Evolutionary conservation across 2,329 filamentous ascomycete genomes (phyloP), one percentile per base, ranked within the genome.

Genomic region (Colletotrichum tabaci): DNA sequence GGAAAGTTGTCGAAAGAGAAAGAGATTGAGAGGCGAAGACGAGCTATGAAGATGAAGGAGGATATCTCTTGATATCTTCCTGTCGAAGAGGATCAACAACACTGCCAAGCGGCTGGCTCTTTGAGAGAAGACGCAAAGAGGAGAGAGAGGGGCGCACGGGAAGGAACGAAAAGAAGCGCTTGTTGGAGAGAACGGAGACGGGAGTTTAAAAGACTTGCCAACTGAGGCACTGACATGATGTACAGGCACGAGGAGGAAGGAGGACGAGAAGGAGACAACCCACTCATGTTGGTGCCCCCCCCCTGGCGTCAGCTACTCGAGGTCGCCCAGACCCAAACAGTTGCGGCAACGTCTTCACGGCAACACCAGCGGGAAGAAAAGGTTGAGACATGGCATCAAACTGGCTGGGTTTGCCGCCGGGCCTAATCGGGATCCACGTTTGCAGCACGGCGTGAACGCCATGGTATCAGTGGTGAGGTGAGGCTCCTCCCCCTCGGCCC

Each of bases 121-220:
- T 56, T 35, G 42, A 26, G 16, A 44, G 18, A 62, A 52, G 64
- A 40, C 18, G 57, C 47, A 61, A 53, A 62, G 58, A 67, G 35
- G 38, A 46, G n/a, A 55, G 44, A 71, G 57, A 53, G 57, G 60
- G 30, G 68, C 58, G 69, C 35, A 53, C 53, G 53, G 46, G 10
- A 18, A 35, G 50, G 60, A 55, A 50, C 38, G 66, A 46, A 64
- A 50, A 53, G 44, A 30, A 50, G 23, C 26, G 18, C 21, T 15
- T 52, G 38, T 42, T 47, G 38, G 58, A 58, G 49, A 60, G 68
- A 68, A 57, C 57, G 64, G 58, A 63, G 50, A 58, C 64, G 68
- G 57, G 65, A 71, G 52, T 71, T 71, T 62, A 71, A 67, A 71
- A 58, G 68, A 71, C 26, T 68, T 71, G 57, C 44, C 68, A 63